phyloP scores from a whole-genome alignment of 306 rosid genomes.

The Erythrophleum fordii region DNA sequence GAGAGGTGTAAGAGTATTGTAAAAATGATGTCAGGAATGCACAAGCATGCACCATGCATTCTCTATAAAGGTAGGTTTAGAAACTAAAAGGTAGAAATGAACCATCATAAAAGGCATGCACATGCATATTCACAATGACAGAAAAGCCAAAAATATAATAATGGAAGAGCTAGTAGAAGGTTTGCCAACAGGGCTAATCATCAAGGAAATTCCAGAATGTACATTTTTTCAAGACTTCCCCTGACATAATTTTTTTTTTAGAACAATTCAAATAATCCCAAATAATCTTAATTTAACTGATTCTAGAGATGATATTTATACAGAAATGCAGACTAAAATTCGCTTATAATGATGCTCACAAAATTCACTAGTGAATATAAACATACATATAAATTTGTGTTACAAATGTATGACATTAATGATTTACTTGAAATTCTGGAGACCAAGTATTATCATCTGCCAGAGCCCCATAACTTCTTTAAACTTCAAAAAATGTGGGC shows the following conservation, averaged over 20 bases:
- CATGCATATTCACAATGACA: constrained; percentile 25
- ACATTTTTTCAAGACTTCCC: constrained; percentile 18
- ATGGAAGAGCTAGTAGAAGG: constrained; percentile 17
- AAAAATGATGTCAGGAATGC: neutral
- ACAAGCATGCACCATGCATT: constrained; percentile 34
- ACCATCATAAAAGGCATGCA: constrained; percentile 1
- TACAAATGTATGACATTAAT: neutral
- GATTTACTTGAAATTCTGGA: neutral
- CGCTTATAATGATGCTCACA: constrained; percentile 15
- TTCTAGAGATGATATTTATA: constrained; percentile 31
- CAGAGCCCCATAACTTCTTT: neutral
- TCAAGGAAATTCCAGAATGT: constrained; percentile 24
- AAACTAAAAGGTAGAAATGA: constrained; percentile 28
- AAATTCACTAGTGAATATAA: neutral
- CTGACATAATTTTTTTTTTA: neutral
- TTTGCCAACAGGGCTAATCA: constrained; percentile 1
- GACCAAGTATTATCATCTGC: neutral
- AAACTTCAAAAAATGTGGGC: neutral
- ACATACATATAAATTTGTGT: neutral
- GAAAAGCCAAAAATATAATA: constrained; percentile 21
- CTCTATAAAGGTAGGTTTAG: constrained; percentile 29
- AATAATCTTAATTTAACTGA: constrained; percentile 18
- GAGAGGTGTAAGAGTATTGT: neutral
- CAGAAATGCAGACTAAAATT: neutral
- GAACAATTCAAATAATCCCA: constrained; percentile 2